Evolutionary conservation across 73 alveolate genomes (phyloP), one percentile per base, ranked within the genome.

Genomic region (Paramecium pentaurelia): DNA sequence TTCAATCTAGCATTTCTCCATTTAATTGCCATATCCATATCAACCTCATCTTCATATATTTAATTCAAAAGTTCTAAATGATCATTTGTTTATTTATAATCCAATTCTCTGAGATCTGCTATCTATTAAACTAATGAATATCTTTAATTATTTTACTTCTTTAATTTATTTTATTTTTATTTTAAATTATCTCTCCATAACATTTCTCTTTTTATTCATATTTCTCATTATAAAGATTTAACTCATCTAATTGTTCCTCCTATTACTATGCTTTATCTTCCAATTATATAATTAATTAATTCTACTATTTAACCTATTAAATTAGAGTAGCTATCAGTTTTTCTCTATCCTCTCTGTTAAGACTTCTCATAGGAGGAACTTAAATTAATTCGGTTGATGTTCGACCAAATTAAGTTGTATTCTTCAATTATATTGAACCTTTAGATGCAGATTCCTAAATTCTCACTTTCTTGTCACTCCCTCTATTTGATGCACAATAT

Each of bases 331-430:
- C 77, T 11, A 80, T 80, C 0, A 80, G 58, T 80, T 80, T 80
- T 45, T 80, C 91, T 36, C 58, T 44, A 45, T 80, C 91, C 28
- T 80, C 91, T 47, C 77, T 44, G 58, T 80, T 80, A 45, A 80
- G 75, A 45, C 58, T 49, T 80, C 77, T 42, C 30, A 49, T 44
- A 0, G 91, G 91, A 27, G 91, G 91, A 45, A 32, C 64, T 22
- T 73, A 12, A 10, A 40, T 32, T 34, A 64, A 32, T 9, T 64
- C 84, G 9, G 47, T 14, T 30, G 84, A 64, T 4, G 47, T 9
- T 64, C 84, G 27, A 32, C 51, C 84, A 28, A 64, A 64, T 28
- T 64, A 64, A 2, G 32, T 28, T 28, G 84, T 28, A 64, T 27
- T 64, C 28, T 34, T 64, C 1, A 28, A 28, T 64, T 64, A 10